Conservation (phyloP, 805 yeast species). For the Kuraishia borneana region DNA sequence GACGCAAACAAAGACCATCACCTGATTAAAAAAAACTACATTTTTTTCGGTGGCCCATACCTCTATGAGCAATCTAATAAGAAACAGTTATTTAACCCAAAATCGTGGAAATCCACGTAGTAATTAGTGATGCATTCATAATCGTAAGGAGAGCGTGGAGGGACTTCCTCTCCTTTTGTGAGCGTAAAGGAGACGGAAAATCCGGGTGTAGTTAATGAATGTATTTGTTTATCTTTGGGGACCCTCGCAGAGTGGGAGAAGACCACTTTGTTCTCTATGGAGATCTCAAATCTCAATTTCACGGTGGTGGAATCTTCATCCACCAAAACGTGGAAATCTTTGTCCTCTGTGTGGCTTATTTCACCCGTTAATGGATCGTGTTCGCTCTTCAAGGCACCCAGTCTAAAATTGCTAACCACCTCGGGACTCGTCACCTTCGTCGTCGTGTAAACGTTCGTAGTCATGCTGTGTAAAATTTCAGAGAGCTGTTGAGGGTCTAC, state of each 20-base stretch:
- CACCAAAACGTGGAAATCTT: constrained; percentile 9
- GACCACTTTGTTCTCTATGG: constrained; percentile 3
- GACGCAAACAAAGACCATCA: too few relatives aligned
- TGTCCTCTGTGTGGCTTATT: constrained; percentile 1
- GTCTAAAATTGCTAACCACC: too few relatives aligned
- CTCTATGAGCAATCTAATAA: constrained; percentile 7
- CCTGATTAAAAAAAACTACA: too few relatives aligned
- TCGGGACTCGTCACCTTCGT: too few relatives aligned
- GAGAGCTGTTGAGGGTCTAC: too few relatives aligned
- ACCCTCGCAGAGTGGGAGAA: not conserved
- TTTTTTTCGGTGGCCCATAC: too few relatives aligned
- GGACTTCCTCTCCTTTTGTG: constrained; percentile 12
- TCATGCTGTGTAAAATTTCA: too few relatives aligned
- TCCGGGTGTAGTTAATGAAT: constrained; percentile 3
- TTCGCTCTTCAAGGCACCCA: too few relatives aligned
- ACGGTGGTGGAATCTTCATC: constrained; percentile 14
- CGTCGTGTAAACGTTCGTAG: too few relatives aligned
- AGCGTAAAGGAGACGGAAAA: constrained; percentile 8
- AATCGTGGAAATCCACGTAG: constrained; percentile 9
- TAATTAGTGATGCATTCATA: constrained; percentile 13
- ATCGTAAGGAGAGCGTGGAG: constrained; percentile 16
- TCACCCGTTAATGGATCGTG: not conserved
- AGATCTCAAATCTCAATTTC: constrained; percentile 12
- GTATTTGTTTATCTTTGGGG: constrained; percentile 2
- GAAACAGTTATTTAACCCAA: constrained; percentile 12